Percentiles rank a stretch among this genome's conserved stretches.
phyloP scores from a whole-genome alignment of 805 yeast species.

The Myxozyma nipponensis region DNA sequence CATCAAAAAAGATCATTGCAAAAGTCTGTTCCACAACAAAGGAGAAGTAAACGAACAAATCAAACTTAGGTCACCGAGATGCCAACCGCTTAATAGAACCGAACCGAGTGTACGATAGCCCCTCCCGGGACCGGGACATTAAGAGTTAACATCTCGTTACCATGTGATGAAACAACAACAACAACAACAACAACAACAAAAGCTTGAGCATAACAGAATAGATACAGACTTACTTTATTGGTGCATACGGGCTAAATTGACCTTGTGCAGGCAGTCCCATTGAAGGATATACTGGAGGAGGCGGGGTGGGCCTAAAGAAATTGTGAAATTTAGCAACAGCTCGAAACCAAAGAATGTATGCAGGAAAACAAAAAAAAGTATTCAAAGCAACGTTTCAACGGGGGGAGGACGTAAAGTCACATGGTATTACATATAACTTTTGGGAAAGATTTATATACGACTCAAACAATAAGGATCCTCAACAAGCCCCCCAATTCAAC shows the following conservation, averaged over 20 bases:
- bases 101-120: not conserved
- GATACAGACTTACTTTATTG: slow-evolving; percentile 33
- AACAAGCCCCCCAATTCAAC: too few species aligned
- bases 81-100: not conserved
- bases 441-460: too few species aligned
- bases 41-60: not conserved
- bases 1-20: slow-evolving; percentile 5
- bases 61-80: not conserved
- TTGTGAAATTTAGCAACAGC: not conserved
- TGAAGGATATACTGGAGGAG: slow-evolving; percentile 37
- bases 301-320: slow-evolving; percentile 34
- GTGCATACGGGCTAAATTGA: slow-evolving; percentile 38
- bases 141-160: too few species aligned
- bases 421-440: too few species aligned
- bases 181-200: slow-evolving; percentile 1
- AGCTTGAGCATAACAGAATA: not conserved
- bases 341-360: slow-evolving; percentile 5
- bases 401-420: too few species aligned
- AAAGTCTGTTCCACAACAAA: slow-evolving; percentile 3
- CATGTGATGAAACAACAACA: slow-evolving; percentile 3
- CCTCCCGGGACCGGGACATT: too few species aligned
- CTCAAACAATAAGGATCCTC: too few species aligned
- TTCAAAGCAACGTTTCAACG: too few species aligned
- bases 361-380: not conserved
- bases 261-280: slow-evolving; percentile 36